phyloP scores from a whole-genome alignment of 2,329 filamentous ascomycete species.

The Colletotrichum gigasporum region DNA sequence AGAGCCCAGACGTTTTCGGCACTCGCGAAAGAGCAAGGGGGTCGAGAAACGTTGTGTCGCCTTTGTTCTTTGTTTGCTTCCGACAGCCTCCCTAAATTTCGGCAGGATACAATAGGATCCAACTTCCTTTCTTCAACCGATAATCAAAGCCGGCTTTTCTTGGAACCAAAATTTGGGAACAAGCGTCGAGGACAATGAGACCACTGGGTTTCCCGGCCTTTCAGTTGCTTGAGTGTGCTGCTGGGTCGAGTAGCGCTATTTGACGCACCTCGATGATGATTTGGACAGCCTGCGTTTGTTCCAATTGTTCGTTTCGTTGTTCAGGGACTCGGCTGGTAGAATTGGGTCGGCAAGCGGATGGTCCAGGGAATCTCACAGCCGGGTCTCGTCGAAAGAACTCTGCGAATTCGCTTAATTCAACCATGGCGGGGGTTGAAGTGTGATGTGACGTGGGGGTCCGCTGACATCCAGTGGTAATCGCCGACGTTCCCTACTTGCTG shows the following conservation, averaged over 20 bases:
- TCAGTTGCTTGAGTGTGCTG: too few species aligned
- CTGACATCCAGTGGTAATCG: background rate
- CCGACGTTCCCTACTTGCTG: background rate
- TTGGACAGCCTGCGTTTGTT: background rate
- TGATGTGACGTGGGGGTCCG: background rate
- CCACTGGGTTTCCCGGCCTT: too few species aligned
- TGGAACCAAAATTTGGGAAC: background rate
- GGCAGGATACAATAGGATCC: background rate
- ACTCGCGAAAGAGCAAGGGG: background rate
- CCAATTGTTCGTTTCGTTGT: background rate
- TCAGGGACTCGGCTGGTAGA: background rate
- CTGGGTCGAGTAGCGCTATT: too few species aligned
- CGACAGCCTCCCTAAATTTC: background rate
- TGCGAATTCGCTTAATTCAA: too few species aligned
- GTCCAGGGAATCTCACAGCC: background rate
- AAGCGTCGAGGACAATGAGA: too few species aligned
- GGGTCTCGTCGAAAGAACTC: background rate
- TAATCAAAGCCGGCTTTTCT: background rate
- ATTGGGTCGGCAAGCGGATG: background rate
- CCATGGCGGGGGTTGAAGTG: background rate
- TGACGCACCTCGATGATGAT: too few species aligned
- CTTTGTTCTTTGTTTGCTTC: constrained; percentile 7
- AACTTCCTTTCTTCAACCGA: background rate
- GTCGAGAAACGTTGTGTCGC: background rate
- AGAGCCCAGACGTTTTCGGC: background rate